Base-by-base conservation (phyloP, 2,329 filamentous ascomycete species). In the Amauroascus niger region DNA sequence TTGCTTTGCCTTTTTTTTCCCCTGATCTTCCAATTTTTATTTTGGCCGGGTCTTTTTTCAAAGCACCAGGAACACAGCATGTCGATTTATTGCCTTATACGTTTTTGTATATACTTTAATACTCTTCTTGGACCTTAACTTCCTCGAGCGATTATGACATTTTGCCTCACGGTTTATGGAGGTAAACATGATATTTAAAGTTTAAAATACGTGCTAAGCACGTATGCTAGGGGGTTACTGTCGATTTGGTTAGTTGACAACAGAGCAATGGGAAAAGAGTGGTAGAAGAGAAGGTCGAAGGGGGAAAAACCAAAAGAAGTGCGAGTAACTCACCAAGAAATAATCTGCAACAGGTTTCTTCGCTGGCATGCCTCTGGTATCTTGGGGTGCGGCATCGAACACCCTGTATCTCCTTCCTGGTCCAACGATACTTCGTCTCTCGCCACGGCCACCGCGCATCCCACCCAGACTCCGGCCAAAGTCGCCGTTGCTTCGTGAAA, bases 291-390 rank as follows among this genome's bases (percentile, higher is more conserved):
- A 35, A 35, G 32, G 9, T 30, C 26, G 26, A 45, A 32, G 26
- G 6, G 32, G 6, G 32, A 50, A 43, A 48, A 24, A 35, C 13
- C 5, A 33, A 48, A 39, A n/a, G n/a, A n/a, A n/a, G n/a, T n/a
- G n/a, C n/a, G n/a, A n/a, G n/a, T n/a, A n/a, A 57, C 67, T 64
- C 59, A 74, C 71, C 71, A 98, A 75, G 70, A 98, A 98, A 75
- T 97, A 98, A 72, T 97, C 91, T 13, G 89, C 89, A 51, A 95
- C 88, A 2, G 93, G 93, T 71, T 97, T 97, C 79, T 98, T 98
- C 2, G 93, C 93, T 55, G 93, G 93, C 93, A 98, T 98, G 3
- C 93, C 93, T 63, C 93, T 80, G 1, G 86, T 89, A 69, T 97
- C 93, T 73, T 98, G 93, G 50, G 93, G 90, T 52, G 93, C 93